phyloP scores from a whole-genome alignment of 257 asterid species.

The Solanum neorickii region DNA sequence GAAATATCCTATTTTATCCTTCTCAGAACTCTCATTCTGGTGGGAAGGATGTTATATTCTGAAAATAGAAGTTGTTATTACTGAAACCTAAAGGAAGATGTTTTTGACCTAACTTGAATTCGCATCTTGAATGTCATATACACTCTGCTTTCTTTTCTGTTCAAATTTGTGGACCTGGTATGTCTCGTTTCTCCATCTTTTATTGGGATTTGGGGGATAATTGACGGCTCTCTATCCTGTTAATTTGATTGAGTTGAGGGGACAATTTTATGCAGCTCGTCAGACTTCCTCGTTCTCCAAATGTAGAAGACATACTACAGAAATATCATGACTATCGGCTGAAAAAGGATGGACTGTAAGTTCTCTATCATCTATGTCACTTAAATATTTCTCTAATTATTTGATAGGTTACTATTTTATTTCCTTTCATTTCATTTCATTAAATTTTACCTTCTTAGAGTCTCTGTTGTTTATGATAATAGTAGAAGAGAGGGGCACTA shows the following conservation, averaged over 20 bases:
- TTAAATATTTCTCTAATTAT: neutral
- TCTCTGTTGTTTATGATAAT: neutral
- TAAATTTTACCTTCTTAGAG: neutral
- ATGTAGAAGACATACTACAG: slow-evolving; percentile 41
- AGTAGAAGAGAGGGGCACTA: neutral
- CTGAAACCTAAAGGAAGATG: neutral
- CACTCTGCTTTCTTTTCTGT: neutral
- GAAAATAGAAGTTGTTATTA: neutral
- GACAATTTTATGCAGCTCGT: slow-evolving; percentile 44
- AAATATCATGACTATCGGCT: slow-evolving; percentile 43
- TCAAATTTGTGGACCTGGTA: neutral
- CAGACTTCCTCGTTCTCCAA: slow-evolving; percentile 68
- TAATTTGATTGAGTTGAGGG: neutral
- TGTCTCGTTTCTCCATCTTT: neutral
- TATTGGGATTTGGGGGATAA: neutral
- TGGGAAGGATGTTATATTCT: neutral
- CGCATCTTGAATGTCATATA: neutral
- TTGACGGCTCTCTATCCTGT: neutral
- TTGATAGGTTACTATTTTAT: neutral
- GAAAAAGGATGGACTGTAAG: slow-evolving; percentile 53
- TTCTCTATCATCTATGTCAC: neutral
- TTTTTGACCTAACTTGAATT: neutral
- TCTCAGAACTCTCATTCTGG: neutral
- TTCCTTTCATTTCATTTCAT: neutral
- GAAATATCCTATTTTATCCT: neutral